Evolutionary conservation across 2,329 filamentous ascomycete species (phyloP), one percentile per base, ranked within the genome.

Genomic region (Orbilia blumenaviensis): DNA sequence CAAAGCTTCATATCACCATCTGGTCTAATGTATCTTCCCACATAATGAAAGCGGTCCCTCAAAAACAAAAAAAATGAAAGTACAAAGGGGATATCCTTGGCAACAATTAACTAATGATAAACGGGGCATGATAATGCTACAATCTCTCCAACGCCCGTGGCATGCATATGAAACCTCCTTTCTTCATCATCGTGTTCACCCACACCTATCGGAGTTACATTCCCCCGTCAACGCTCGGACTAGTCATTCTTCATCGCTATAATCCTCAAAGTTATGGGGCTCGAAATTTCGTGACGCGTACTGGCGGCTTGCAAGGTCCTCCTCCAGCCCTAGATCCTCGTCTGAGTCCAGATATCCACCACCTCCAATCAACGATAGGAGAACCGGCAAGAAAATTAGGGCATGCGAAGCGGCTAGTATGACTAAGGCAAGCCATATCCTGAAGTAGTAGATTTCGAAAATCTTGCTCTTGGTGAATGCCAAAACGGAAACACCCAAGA

Each of bases 381-480:
- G 91, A 0, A 98, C 95, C 0, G 95, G 95, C 80, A 99, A 85
- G 82, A 98, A 96, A 6, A 99, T 88, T 54, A 99, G 86, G 0
- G 95, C 93, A 82, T 99, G 95, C 8, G 90, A 87, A 6, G 92
- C 92, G 1, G 94, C 96, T 82, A 97, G 94, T 8, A 96, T 82
- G 9, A 99, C 94, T 66, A 99, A 87, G 5, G 94, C 91, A 16
- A 97, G 85, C 95, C 95, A 99, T 46, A 99, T 92, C 46, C 95
- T 88, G 87, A 99, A 99, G 84, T 99, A 99, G 84, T 99, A 99
- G 71, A 99, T 93, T 85, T 99, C 96, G 81, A 99, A 99, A 81
- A 99, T 99, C 88, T 98, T 99, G 83, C 92, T 96, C 61, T 92
- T 86, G 6, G 95, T 99, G 81, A 97, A 99, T 0, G 95, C 95